Conservation (phyloP, 345 rosid genomes). For the Anacardium occidentale region DNA sequence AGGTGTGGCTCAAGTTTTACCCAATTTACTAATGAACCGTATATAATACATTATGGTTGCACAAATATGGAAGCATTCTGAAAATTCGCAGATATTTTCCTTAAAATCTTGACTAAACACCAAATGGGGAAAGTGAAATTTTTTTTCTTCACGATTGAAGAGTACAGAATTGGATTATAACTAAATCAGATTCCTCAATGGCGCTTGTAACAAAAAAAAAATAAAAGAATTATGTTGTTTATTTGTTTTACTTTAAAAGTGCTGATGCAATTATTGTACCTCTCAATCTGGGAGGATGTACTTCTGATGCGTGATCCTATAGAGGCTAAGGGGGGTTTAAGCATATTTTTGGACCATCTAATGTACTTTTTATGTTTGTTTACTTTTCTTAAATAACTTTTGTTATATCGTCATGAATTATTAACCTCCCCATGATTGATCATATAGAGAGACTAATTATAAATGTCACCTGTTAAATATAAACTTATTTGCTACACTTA, state of each 20-base stretch:
- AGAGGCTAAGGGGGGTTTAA: neutral
- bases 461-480: neutral
- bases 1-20: neutral
- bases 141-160: neutral
- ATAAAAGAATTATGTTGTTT: neutral
- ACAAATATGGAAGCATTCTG: neutral
- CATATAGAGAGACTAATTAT: neutral
- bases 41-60: neutral
- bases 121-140: neutral
- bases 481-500: neutral
- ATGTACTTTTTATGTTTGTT: neutral
- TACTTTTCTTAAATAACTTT: neutral
- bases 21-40: neutral
- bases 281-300: neutral
- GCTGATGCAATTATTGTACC: neutral
- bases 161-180: neutral
- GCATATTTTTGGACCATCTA: neutral
- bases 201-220: neutral
- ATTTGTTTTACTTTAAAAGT: neutral
- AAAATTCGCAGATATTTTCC: neutral
- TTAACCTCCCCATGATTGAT: neutral
- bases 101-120: conserved; percentile 3
- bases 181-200: neutral
- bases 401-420: neutral
- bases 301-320: neutral